phyloP scores from a whole-genome alignment of 2,329 filamentous ascomycete species.

The Claviceps monticola region DNA sequence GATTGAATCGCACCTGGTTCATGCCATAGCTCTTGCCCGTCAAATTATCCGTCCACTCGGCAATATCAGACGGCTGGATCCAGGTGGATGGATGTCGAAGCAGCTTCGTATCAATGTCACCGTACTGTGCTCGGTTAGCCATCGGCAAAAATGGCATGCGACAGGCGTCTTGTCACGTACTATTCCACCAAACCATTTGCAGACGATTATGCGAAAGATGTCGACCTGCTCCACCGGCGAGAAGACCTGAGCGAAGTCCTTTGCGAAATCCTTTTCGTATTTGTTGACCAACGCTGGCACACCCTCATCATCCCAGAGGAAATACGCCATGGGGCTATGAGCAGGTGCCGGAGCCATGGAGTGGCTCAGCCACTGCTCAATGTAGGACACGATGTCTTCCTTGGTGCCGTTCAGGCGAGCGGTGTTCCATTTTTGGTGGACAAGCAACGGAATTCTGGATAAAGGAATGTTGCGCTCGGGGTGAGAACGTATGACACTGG shows the following conservation, averaged over 20 bases:
- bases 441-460: background rate
- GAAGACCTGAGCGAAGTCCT: background rate
- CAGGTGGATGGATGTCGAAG: conserved; percentile 2
- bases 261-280: background rate
- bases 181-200: conserved; percentile 4
- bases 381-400: background rate
- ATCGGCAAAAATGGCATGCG: background rate
- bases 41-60: conserved; percentile 1
- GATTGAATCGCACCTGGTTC: background rate
- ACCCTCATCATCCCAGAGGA: conserved; percentile 4
- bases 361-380: background rate
- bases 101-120: conserved; percentile 2
- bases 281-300: conserved; percentile 1
- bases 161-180: background rate
- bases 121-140: background rate
- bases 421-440: conserved; percentile 4
- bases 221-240: conserved; percentile 3
- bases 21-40: conserved; percentile 1
- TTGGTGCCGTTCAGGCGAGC: conserved; percentile 2
- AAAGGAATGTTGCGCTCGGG: conserved; percentile 1
- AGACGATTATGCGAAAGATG: conserved; percentile 3
- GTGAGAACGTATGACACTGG: background rate
- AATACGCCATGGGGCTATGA: conserved; percentile 1
- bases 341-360: background rate
- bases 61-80: background rate